phyloP scores from a whole-genome alignment of 441 rosid genomes.

The Rhodomyrtus psidioides region DNA sequence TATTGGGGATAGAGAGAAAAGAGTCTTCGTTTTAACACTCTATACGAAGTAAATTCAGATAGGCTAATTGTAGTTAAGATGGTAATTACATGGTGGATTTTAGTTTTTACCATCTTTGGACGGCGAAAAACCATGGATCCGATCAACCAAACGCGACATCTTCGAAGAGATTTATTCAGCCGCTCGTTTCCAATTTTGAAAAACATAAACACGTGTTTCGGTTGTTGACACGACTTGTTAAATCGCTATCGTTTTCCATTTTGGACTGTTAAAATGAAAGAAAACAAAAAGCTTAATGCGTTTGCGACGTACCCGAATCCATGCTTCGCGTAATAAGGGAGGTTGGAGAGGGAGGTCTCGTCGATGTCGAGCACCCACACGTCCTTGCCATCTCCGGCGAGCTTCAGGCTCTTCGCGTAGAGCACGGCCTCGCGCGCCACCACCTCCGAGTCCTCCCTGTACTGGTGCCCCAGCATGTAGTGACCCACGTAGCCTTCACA shows the following conservation, averaged over 20 bases:
- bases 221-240: not conserved
- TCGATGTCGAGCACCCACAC: conserved; percentile 56
- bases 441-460: conserved; percentile 32
- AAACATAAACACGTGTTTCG: not conserved
- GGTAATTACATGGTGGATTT: not conserved
- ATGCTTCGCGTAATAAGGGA: conserved; percentile 2
- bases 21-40: not conserved
- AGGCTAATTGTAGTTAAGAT: not conserved
- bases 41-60: not conserved
- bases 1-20: not conserved
- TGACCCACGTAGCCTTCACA: conserved; percentile 44
- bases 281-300: not conserved
- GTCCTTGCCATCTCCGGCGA: conserved; percentile 31
- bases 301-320: not conserved
- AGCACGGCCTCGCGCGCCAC: conserved; percentile 24
- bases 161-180: not conserved
- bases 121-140: not conserved
- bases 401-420: conserved; percentile 26
- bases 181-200: not conserved
- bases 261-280: not conserved
- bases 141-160: not conserved
- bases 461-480: conserved; percentile 50
- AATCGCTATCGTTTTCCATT: not conserved
- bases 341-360: conserved; percentile 20
- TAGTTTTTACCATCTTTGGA: not conserved